phyloP scores from a whole-genome alignment of 1,284 basidiomycete genomes.

The Spongiforma sp. region DNA sequence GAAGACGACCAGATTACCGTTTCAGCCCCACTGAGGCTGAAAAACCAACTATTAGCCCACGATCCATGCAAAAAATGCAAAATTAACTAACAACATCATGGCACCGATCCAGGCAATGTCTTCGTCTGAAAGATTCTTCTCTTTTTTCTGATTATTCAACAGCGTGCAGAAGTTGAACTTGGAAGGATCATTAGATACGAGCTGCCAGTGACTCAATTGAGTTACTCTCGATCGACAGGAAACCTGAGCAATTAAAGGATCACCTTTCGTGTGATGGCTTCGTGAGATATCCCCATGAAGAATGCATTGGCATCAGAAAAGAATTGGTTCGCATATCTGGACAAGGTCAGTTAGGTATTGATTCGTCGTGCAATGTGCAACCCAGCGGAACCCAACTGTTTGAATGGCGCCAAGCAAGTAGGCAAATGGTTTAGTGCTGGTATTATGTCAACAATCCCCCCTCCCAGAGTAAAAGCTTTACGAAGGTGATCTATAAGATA shows the following conservation, averaged over 20 bases:
- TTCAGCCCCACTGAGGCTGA: slow-evolving; percentile 10
- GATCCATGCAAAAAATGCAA: not conserved
- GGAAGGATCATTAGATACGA: slow-evolving; percentile 9
- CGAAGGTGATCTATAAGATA: slow-evolving; percentile 8
- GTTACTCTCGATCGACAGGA: too few species aligned
- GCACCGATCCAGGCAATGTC: too few species aligned
- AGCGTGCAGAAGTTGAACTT: not conserved
- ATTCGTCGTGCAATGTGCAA: not conserved
- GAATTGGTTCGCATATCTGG: slow-evolving; percentile 13
- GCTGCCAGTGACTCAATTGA: not conserved
- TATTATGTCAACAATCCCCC: slow-evolving; percentile 12
- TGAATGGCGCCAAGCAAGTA: slow-evolving; percentile 11
- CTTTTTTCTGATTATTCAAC: slow-evolving; percentile 10
- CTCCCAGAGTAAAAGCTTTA: slow-evolving; percentile 7
- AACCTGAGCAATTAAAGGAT: not conserved
- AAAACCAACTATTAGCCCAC: not conserved
- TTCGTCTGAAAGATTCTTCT: slow-evolving; percentile 10
- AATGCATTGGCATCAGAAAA: slow-evolving; percentile 2
- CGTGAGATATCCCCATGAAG: too few species aligned
- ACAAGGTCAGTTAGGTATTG: not conserved
- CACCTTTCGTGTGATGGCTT: slow-evolving; percentile 11
- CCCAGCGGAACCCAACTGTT: slow-evolving; percentile 14
- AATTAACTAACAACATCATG: slow-evolving; percentile 12
- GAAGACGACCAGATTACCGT: not conserved
- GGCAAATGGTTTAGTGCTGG: too few species aligned